These are phyloP conservation scores for Penicillium lividum DNA, from an alignment of 495 filamentous ascomycete species.

Conservation along the genomic window DNA sequence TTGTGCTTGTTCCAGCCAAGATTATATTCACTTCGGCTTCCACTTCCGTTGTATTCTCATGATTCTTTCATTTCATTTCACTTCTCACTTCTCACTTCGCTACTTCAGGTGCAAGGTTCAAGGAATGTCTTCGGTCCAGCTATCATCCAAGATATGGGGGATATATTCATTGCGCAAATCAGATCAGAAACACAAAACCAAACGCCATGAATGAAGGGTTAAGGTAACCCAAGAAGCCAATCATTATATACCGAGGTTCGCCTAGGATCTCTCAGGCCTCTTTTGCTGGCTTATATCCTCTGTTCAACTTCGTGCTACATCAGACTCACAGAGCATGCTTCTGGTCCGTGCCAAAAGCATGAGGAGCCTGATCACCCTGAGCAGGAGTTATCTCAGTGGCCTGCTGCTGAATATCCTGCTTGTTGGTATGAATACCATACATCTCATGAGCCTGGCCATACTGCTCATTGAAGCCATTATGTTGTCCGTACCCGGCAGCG, in stretches of 20 bases:
- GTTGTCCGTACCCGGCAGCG: conserved; percentile 7
- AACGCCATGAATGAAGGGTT: conserved; percentile 4
- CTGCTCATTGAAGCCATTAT: conserved; percentile 4
- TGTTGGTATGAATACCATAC: conserved; percentile 5
- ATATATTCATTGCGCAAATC: conserved; percentile 9
- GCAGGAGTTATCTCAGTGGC: neutral
- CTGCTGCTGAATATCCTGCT: neutral
- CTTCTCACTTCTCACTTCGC: neutral
- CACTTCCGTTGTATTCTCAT: neutral
- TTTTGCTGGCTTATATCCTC: neutral
- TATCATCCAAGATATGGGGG: conserved; percentile 13
- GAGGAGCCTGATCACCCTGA: neutral
- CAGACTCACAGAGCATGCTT: conserved; percentile 6
- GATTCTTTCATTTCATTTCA: neutral
- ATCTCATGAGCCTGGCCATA: conserved; percentile 12
- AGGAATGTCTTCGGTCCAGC: conserved; percentile 4
- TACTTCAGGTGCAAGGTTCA: neutral
- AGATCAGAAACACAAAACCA: conserved; percentile 4
- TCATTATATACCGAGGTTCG: neutral
- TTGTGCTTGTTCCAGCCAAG: too few species aligned
- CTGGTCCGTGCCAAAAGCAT: conserved; percentile 1
- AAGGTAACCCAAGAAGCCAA: neutral
- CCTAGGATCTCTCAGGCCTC: neutral
- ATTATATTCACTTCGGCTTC: neutral
- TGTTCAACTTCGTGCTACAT: neutral